Percentiles rank a stretch among this genome's conserved stretches.
Conservation (phyloP, 306 rosid species). For the Ochetophila trinervis region DNA sequence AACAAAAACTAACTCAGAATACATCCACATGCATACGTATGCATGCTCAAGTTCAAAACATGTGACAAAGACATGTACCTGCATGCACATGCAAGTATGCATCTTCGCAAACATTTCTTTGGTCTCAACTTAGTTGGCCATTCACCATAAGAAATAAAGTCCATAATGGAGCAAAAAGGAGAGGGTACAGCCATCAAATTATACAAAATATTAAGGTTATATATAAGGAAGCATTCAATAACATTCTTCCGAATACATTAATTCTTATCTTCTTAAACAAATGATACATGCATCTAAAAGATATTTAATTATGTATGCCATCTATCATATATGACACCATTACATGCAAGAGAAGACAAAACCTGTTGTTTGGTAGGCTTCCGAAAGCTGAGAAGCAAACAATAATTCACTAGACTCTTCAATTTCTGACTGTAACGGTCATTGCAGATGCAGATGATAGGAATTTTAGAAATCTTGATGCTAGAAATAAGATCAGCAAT, state of each 20-base stretch:
- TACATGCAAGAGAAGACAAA: background rate
- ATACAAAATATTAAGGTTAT: background rate
- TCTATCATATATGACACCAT: background rate
- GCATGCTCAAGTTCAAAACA: background rate
- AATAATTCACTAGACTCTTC: constrained; percentile 93
- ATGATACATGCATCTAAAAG: background rate
- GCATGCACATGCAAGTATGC: background rate
- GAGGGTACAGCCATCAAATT: too few species aligned
- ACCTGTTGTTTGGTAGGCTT: constrained; percentile 99
- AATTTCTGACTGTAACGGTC: constrained; percentile 97
- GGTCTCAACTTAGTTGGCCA: too few species aligned
- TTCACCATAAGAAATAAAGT: too few species aligned
- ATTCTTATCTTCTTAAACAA: background rate
- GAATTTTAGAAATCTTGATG: constrained; percentile 89
- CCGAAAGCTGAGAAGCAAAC: constrained; percentile 81
- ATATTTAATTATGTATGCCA: too few species aligned
- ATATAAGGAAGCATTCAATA: background rate
- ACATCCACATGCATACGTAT: too few species aligned
- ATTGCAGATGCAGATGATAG: constrained; percentile 95
- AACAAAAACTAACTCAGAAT: background rate
- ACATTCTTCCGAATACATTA: background rate
- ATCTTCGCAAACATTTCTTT: background rate
- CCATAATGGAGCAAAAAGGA: too few species aligned
- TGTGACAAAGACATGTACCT: background rate
- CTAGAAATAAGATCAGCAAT: constrained; percentile 90